Evolutionary conservation across 108 stramenopile genomes (phyloP).

Genomic region (Nitzschia palea): DNA sequence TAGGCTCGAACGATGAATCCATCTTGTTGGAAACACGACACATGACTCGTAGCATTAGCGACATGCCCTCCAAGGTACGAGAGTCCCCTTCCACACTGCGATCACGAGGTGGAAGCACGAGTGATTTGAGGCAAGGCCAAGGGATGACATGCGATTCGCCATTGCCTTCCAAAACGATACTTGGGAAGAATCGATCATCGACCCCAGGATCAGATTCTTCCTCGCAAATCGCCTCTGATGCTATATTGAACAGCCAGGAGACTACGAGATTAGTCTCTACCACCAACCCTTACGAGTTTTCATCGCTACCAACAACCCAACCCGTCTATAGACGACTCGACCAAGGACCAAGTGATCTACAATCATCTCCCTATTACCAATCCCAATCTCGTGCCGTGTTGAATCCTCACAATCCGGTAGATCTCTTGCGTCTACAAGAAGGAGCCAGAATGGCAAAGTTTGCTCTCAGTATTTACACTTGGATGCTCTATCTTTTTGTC

Average conservation of each 20-base stretch:
- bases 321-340: neutral
- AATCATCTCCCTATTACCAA: slow-evolving; percentile 4
- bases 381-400: slow-evolving; percentile 46
- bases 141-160: no score
- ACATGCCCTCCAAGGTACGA: neutral
- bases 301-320: slow-evolving; percentile 1
- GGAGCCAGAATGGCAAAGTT: slow-evolving; percentile 84
- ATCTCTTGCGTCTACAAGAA: slow-evolving; percentile 65
- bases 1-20: no score
- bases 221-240: no score
- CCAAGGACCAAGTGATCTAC: neutral
- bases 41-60: neutral
- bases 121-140: slow-evolving; percentile 15
- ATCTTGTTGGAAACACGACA: no score
- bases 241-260: neutral
- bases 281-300: neutral
- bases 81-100: slow-evolving; percentile 8
- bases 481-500: slow-evolving; percentile 85
- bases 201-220: no score
- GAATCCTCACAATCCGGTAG: slow-evolving; percentile 53
- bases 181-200: no score
- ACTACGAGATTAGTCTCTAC: slow-evolving; percentile 1
- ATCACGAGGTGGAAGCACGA: slow-evolving; percentile 15
- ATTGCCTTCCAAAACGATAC: no score
- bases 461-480: slow-evolving; percentile 88